Conservation (phyloP, 2,329 filamentous ascomycete species). For the Aspergillus sp. region DNA sequence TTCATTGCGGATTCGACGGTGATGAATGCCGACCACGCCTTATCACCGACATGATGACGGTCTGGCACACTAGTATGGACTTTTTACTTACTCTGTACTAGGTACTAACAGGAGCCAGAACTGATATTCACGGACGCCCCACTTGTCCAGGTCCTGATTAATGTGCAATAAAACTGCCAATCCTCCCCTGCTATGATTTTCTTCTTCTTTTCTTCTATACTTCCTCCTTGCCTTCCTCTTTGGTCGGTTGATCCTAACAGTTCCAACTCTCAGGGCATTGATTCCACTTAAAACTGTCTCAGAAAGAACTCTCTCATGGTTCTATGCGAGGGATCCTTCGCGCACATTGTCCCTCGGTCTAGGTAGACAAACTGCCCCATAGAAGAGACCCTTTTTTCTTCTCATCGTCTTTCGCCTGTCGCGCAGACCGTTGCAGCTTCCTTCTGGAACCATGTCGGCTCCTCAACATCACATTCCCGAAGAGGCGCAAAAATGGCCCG, state of each 20-base stretch:
- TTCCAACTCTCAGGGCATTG: too few relatives aligned
- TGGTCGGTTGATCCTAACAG: background rate
- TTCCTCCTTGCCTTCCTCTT: background rate
- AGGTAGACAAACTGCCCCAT: background rate
- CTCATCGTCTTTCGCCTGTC: background rate
- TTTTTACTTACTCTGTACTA: too few relatives aligned
- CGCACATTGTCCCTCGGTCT: background rate
- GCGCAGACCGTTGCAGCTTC: background rate
- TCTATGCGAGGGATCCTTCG: background rate
- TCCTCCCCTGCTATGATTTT: background rate
- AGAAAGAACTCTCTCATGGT: too few relatives aligned
- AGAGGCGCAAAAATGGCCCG: slow-evolving; percentile 21
- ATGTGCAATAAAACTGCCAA: slow-evolving; percentile 10
- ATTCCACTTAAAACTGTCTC: too few relatives aligned
- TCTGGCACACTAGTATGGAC: background rate
- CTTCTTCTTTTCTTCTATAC: background rate
- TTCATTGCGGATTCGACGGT: background rate
- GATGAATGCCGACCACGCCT: background rate
- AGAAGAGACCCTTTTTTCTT: background rate
- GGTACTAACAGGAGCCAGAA: background rate
- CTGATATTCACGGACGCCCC: slow-evolving; percentile 7
- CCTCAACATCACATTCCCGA: slow-evolving; percentile 5
- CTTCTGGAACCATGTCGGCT: slow-evolving; percentile 21
- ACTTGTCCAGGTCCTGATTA: slow-evolving; percentile 10
- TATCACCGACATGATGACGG: background rate